Conservation (phyloP, 495 filamentous ascomycete genomes). For the Hypomontagnella monticulosa region DNA sequence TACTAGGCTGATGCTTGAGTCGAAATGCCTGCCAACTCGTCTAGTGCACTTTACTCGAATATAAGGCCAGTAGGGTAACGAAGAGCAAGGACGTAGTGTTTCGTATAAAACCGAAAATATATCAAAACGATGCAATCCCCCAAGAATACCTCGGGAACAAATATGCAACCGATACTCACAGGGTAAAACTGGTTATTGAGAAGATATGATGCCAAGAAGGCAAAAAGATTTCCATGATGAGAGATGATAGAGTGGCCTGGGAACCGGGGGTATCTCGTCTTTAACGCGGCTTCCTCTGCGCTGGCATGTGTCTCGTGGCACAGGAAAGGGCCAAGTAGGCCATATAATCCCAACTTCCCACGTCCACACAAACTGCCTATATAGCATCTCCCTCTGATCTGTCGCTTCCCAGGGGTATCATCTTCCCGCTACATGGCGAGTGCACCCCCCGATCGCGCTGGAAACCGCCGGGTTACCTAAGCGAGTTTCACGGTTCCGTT, state of each 20-base stretch:
- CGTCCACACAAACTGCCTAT: neutral
- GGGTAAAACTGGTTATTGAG: neutral
- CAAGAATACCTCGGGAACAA: neutral
- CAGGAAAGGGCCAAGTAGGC: conserved; percentile 13
- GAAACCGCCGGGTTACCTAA: conserved; percentile 1
- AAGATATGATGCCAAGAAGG: neutral
- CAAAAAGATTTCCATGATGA: neutral
- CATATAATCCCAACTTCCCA: neutral
- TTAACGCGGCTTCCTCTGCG: conserved; percentile 6
- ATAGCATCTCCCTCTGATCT: neutral
- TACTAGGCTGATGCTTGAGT: neutral
- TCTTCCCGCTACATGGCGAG: neutral
- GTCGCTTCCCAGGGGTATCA: neutral
- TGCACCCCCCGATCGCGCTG: conserved; percentile 7
- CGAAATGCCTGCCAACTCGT: neutral
- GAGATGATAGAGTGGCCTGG: neutral
- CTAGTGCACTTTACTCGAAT: neutral
- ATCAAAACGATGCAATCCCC: conserved; percentile 1
- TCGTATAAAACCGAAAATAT: conserved; percentile 7
- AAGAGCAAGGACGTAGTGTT: neutral
- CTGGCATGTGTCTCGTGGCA: neutral
- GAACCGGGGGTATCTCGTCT: neutral
- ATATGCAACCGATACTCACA: conserved; percentile 7
- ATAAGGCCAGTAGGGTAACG: neutral
- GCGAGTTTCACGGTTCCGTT: conserved; percentile 9